These are phyloP conservation scores for Aegilops bicornis DNA, from an alignment of 176 grass and related monocot genomes.

Conservation along the genomic window DNA sequence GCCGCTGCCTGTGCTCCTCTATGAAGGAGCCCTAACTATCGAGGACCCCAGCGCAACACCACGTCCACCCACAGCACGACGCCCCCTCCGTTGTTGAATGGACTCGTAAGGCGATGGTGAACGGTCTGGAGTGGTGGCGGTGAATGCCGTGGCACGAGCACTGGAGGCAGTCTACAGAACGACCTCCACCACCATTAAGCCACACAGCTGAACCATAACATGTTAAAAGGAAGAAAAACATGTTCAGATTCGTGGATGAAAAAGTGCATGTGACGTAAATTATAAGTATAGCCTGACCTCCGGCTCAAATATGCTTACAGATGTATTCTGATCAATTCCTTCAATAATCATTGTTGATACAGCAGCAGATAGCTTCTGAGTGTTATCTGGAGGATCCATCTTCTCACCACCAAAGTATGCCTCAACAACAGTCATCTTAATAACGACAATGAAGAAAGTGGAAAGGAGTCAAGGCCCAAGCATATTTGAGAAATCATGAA, in stretches of 20 bases:
- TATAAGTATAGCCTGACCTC: slow-evolving; percentile 42
- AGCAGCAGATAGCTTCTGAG: slow-evolving; percentile 54
- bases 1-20: no score
- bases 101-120: no score
- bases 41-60: no score
- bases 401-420: slow-evolving; percentile 77
- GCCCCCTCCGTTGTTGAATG: no score
- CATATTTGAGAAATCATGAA: slow-evolving; percentile 6
- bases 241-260: not conserved
- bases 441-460: slow-evolving; percentile 21
- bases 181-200: no score
- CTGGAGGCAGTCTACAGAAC: no score
- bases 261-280: not conserved
- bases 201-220: not conserved
- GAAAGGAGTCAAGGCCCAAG: slow-evolving; percentile 8
- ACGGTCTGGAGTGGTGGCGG: no score
- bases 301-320: slow-evolving; percentile 78
- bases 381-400: slow-evolving; percentile 60
- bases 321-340: slow-evolving; percentile 93
- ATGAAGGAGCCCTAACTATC: no score
- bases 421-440: slow-evolving; percentile 88
- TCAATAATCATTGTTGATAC: slow-evolving; percentile 59
- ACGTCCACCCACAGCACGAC: no score
- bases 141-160: no score
- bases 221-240: not conserved